Base-by-base conservation (phyloP, 169 alveolate species). In the Plasmodium sp. region DNA sequence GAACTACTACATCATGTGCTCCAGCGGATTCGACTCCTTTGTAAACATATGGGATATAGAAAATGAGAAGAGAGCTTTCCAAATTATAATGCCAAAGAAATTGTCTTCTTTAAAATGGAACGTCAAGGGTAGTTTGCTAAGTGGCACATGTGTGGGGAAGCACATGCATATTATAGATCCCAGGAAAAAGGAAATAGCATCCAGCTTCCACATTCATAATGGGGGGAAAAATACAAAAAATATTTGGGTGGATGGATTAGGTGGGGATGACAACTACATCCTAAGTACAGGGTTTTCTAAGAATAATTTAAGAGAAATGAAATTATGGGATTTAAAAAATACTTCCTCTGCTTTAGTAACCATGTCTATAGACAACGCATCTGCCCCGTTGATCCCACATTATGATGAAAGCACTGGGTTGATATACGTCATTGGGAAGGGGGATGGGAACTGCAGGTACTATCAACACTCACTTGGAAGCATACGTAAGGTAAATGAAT, bases 331-430 rank as follows among this genome's bases (percentile, higher is more conserved):
- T 85, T 71, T 90, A 39, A 95, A 96, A 48, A 96, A 94, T 84
- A 94, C 96, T 18, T 72, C 81, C 0, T 18, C 81, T 9, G 96
- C 95, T 58, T 45, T 96, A 43, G 58, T 81, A 0, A 92, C 95
- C 18, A 95, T 94, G 41, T 96, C 95, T 9, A 73, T 96, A 33
- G 98, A 96, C 81, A 93, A 95, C 39, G 94, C 98, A 2, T 95
- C 98, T 16, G 94, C 96, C 1, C 98, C 98, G 7, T 93, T 96
- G 39, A 82, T 96, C 39, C 98, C 98, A 2, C 95, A 93, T 74
- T 96, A 96, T 96, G 98, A 96, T 92, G 94, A 92, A 71, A 95
- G 88, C 43, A 84, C 95, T 31, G 98, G 98, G n/a, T 80, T 96
- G 4, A 34, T 95, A 48, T 92, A 96, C 27, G 51, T 96, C 31